Base-by-base conservation (phyloP, 306 rosid genomes). In the Vigna radiata region DNA sequence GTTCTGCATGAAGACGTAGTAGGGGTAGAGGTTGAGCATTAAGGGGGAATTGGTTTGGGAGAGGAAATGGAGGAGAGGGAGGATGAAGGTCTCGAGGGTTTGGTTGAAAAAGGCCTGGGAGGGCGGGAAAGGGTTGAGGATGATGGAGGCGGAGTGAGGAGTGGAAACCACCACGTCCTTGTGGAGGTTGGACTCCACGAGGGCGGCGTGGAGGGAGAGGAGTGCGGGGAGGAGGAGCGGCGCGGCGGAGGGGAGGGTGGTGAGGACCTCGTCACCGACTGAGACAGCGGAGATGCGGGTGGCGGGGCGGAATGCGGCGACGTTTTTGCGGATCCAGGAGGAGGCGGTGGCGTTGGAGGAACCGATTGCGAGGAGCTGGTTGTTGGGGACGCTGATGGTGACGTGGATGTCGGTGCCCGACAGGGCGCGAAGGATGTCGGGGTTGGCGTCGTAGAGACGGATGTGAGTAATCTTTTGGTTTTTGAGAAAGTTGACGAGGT, bases 51-150 rank as follows among this genome's bases (percentile, higher is more conserved):
- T 88, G 0, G 90, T 90, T 76, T 69, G 77, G 0, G 98, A 93
- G 25, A 85, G 79, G 75, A 93, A 91, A 79, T 64, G 86, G 66
- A 91, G 91, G 17, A 93, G 63, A 33, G 97, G 97, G 14, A 86
- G 71, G 1, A 93, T 39, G 43, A 75, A 7, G 0, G 84, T 2
- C 14, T 58, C 64, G 0, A 85, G 9, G 81, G 82, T 86, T 21
- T 93, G 92, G 83, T 93, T 93, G 79, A 93, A 93, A 77, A 81
- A 93, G 5, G 98, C 88, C 61, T 93, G 98, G 7, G 98, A 93
- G 5, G 98, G 98, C 3, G 98, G 98, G 56, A 93, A 93, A 2
- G 98, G 89, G 69, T 91, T 87, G 0, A 87, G 86, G 53, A 93
- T 82, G 2, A 91, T 59, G 5, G 96, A 84, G 0, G 96, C 91